Evolutionary conservation across 352 stramenopile species (phyloP).

Genomic region (Globisporangium ultimum): DNA sequence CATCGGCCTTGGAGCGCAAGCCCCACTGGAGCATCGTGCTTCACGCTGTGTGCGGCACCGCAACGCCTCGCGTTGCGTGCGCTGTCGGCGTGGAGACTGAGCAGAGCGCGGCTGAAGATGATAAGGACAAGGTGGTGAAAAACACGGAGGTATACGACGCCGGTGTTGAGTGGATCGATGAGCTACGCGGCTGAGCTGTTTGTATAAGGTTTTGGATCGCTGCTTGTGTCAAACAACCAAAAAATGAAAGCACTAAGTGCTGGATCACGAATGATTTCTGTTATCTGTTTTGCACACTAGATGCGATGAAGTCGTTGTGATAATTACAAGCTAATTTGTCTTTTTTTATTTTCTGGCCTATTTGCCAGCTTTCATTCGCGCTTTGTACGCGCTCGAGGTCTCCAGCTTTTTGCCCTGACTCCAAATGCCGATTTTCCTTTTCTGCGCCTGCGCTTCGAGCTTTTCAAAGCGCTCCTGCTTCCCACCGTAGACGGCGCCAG

Average conservation of each 20-base stretch:
- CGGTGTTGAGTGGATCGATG: constrained; percentile 12
- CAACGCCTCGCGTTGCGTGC: constrained; percentile 35
- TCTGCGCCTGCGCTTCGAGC: constrained; percentile 59
- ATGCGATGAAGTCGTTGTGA: too few species aligned
- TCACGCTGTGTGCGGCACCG: constrained; percentile 15
- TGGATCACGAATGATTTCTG: neutral
- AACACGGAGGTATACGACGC: constrained; percentile 14
- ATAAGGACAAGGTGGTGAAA: neutral
- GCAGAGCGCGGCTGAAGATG: neutral
- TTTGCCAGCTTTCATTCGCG: constrained; percentile 40
- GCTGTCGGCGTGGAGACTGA: constrained; percentile 16
- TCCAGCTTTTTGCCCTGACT: constrained; percentile 70
- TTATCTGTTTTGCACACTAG: neutral
- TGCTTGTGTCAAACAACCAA: too few species aligned
- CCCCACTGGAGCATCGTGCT: constrained; percentile 35
- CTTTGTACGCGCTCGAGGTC: constrained; percentile 75
- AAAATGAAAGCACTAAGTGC: too few species aligned
- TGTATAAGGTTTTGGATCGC: too few species aligned
- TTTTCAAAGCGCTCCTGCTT: constrained; percentile 63
- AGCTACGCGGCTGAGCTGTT: constrained; percentile 10
- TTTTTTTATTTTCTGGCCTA: neutral
- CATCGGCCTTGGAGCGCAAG: constrained; percentile 17
- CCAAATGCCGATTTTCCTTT: constrained; percentile 74
- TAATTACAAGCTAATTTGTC: too few species aligned
- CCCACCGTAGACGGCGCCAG: constrained; percentile 77